Base-by-base conservation (phyloP, 2,329 filamentous ascomycete genomes). In the Cercospora canescens region DNA sequence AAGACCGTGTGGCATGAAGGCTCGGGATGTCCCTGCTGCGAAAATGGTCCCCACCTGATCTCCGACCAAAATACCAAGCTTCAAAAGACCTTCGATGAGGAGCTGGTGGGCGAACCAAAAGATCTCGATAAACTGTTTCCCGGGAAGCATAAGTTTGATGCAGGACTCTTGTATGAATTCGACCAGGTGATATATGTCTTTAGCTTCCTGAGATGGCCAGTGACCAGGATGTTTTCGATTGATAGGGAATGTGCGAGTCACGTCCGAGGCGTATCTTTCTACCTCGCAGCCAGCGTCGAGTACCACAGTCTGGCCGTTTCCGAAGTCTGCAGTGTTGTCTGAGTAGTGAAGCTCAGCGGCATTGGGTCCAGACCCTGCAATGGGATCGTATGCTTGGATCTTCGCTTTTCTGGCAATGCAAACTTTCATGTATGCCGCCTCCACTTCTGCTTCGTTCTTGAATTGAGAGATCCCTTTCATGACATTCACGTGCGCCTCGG, bases 231-330 rank as follows among this genome's bases (percentile, higher is more conserved):
- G 61, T 9, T 69, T 61, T 6, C 39, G 37, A 14, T 85, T 86
- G 24, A 97, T 80, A 4, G 94, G 94, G 70, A 97, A 88, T 0
- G 94, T 95, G 39, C 94, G 88, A 0, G 95, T 98, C 30, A 98
- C 88, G 78, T 98, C 94, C 64, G 91, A 91, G 32, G 93, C 93
- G 77, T 99, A 98, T 72, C 91, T 89, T 57, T 88, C 81, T 79
- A 89, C 96, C 79, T 98, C 94, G 70, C 89, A 91, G 2, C 93
- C 94, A 1, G 94, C 94, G 76, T 99, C 94, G 4, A 99, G 83
- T 21, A 96, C 89, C 34, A 98, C 81, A 32, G 94, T 84, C 74
- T 94, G 88, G 64, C 89, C 86, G 28, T 89, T 88, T 2, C 81
- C 80, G 18, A 98, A 85, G 1, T 88, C 80, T 72, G 91, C 86